Evolutionary conservation across 2,329 filamentous ascomycete species (phyloP), one percentile per base, ranked within the genome.

Genomic region (Dryadomyces quercus-mongolicae): DNA sequence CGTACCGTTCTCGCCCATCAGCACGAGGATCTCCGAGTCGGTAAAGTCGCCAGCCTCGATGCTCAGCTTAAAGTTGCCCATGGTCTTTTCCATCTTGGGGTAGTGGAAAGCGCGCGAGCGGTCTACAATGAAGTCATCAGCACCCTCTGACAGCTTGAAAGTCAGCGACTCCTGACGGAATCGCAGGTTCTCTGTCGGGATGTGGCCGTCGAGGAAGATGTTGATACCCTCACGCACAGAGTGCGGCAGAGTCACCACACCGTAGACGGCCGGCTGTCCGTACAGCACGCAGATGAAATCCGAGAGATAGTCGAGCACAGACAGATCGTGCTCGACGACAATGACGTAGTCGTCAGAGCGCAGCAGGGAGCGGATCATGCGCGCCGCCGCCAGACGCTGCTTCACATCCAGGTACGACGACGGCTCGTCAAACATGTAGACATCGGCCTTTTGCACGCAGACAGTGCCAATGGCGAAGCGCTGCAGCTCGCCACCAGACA

Each of bases 401-500:
- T 97, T 97, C 67, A 98, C 93, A 86, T 98, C 94, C 56, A 98
- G 81, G 71, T 96, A 98, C 42, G 93, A 98, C 44, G 92, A 97
- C 18, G 94, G 94, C 75, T 98, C 93, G 71, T 98, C 93, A 65
- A 98, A 98, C 93, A 98, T 97, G 78, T 98, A 98, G 74, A 95
- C 89, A 69, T 98, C 93, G 62, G 92, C 92, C 65, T 95, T 84
- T 70, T 97, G 92, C 21, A 97, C 91, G 65, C 91, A 95, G 59
- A 95, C 90, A 52, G 92, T 88, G 65, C 88, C 93, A 63, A 98
- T 96, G 63, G 93, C 93, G 65, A 98, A 98, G 71, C 93, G 86
- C 72, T 98, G 93, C 66, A 98, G 80, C 72, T 98, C 94, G 78
- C 93, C 93, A 80, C 93, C 94, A 60, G 93, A 98, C 21, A 98